phyloP scores from a whole-genome alignment of 148 eudicot species.

The Silene conica region DNA sequence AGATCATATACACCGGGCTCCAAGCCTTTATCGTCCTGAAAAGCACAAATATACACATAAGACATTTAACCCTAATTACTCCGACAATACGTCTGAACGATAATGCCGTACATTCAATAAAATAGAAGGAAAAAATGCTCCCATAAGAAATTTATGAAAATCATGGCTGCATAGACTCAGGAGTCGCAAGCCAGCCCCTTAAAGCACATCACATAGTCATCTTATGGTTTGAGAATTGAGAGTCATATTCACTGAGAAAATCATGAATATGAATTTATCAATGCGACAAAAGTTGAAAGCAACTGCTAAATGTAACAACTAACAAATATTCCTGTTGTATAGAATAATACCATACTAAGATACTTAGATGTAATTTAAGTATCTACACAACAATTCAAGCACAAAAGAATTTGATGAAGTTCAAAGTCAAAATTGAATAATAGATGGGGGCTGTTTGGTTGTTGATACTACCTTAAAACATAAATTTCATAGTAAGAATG shows the following conservation, averaged over 20 bases:
- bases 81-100: neutral
- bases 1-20: slow-evolving; percentile 54
- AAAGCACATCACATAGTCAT: neutral
- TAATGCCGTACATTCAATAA: neutral
- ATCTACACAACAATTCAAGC: neutral
- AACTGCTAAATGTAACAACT: neutral
- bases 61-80: neutral
- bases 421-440: slow-evolving; percentile 5
- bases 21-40: slow-evolving; percentile 40
- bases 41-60: slow-evolving; percentile 10
- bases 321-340: neutral
- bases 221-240: neutral
- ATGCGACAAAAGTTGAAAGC: neutral
- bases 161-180: neutral
- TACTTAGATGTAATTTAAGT: neutral
- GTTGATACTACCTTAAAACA: too few species aligned
- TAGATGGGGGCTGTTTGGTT: slow-evolving; percentile 1
- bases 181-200: neutral
- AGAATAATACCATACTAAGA: neutral
- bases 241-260: neutral
- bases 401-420: slow-evolving; percentile 1
- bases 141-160: neutral
- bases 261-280: neutral
- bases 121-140: slow-evolving; percentile 10
- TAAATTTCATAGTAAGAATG: too few species aligned